Conservation (phyloP, 257 asterid genomes). For the Solanum ahanhuiri region DNA sequence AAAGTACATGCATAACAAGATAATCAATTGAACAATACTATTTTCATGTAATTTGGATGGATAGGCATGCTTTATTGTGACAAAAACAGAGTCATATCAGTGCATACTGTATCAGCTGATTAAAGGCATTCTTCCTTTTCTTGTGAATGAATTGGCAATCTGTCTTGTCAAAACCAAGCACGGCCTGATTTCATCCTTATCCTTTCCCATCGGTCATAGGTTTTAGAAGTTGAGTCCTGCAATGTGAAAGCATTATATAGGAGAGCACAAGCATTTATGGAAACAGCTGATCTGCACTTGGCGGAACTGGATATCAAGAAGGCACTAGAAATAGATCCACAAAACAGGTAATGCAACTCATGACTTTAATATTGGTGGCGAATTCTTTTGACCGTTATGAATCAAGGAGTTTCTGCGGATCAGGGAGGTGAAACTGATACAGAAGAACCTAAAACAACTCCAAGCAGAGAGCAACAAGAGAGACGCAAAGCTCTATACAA, state of each 20-base stretch:
- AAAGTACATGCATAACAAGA: neutral
- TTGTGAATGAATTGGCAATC: neutral
- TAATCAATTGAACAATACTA: neutral
- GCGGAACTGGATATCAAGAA: slow-evolving; percentile 35
- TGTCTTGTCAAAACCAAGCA: neutral
- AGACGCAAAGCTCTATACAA: slow-evolving; percentile 47
- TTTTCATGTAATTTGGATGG: neutral
- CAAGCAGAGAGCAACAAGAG: slow-evolving; percentile 42
- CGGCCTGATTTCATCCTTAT: neutral
- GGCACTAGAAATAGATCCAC: slow-evolving; percentile 33
- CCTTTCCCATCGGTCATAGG: slow-evolving; percentile 15
- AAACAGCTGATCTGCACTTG: slow-evolving; percentile 26
- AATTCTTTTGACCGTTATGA: neutral
- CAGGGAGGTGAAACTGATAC: slow-evolving; percentile 60
- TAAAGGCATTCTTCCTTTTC: neutral
- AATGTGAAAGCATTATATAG: slow-evolving; percentile 39
- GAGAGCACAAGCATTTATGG: slow-evolving; percentile 38
- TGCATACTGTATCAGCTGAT: neutral
- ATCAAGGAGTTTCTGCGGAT: neutral
- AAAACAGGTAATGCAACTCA: slow-evolving; percentile 19
- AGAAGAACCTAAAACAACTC: slow-evolving; percentile 37
- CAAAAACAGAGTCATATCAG: neutral
- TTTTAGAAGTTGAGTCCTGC: slow-evolving; percentile 45
- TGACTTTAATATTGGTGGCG: neutral
- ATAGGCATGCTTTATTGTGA: neutral